Percentiles rank a stretch among this genome's conserved stretches.
phyloP scores from a whole-genome alignment of 2,329 filamentous ascomycete species.

The Clonostachys rosea region DNA sequence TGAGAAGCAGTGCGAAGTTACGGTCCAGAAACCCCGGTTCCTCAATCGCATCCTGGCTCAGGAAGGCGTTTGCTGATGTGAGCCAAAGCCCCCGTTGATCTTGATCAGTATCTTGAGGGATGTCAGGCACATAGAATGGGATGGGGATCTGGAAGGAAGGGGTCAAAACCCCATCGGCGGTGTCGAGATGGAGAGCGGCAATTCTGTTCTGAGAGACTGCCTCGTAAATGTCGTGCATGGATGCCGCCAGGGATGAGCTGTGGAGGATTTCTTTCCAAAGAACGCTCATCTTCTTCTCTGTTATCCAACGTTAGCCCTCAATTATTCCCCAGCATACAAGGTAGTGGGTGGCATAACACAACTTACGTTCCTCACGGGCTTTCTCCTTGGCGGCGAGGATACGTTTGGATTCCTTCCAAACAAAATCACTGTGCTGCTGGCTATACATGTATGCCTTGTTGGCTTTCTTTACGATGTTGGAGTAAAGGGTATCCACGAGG shows the following conservation, averaged over 20 bases:
- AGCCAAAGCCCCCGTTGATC: conserved; percentile 76
- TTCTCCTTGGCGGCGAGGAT: conserved; percentile 80
- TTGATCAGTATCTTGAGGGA: conserved; percentile 58
- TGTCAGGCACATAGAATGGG: conserved; percentile 66
- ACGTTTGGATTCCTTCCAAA: conserved; percentile 84
- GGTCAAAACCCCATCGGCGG: conserved; percentile 50
- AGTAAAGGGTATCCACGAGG: conserved; percentile 73
- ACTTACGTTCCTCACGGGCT: conserved; percentile 63
- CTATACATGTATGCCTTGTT: conserved; percentile 91
- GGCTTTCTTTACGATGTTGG: conserved; percentile 86
- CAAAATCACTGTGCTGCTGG: conserved; percentile 84
- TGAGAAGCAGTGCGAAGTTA: conserved; percentile 80
- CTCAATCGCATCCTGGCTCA: conserved; percentile 62
- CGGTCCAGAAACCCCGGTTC: conserved; percentile 71
- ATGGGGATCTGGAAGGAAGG: conserved; percentile 62
- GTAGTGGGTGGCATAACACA: not conserved
- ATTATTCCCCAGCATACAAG: not conserved
- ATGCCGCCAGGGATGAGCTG: conserved; percentile 74
- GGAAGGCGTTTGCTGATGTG: conserved; percentile 77
- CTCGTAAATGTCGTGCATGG: conserved; percentile 76
- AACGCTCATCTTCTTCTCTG: conserved; percentile 55
- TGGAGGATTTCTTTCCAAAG: conserved; percentile 69
- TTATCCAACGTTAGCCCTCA: conserved; percentile 6
- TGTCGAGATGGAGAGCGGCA: conserved; percentile 74
- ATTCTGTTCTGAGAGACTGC: conserved; percentile 82